Evolutionary conservation across 441 rosid species (phyloP).

Genomic region (Metrosideros polymorpha): DNA sequence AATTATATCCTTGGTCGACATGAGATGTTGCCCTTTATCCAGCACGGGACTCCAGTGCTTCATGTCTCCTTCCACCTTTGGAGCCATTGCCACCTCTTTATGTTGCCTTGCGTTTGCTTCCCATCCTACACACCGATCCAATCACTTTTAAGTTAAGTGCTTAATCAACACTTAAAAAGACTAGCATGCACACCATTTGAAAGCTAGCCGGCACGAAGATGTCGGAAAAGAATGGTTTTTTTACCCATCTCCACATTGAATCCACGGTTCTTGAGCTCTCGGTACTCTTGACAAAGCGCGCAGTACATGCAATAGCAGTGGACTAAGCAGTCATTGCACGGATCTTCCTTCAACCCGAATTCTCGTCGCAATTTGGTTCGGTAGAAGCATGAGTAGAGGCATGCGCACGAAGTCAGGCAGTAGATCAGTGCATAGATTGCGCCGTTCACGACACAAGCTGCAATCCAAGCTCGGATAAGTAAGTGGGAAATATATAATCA

Average conservation of each 20-base stretch:
- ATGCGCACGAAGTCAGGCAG: constrained; percentile 26
- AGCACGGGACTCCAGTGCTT: background rate
- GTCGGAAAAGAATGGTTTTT: background rate
- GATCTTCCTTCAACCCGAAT: constrained; percentile 32
- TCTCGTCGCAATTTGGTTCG: constrained; percentile 40
- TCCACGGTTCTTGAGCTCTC: constrained; percentile 35
- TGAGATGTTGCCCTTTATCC: no score
- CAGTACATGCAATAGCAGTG: constrained; percentile 44
- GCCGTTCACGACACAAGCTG: constrained; percentile 25
- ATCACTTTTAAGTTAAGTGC: no score
- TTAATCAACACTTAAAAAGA: background rate
- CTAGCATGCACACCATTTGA: background rate
- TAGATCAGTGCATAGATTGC: constrained; percentile 21
- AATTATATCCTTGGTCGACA: no score
- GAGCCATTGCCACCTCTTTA: background rate
- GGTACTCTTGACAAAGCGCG: constrained; percentile 50
- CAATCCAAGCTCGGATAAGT: background rate
- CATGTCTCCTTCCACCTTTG: background rate
- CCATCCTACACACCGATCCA: background rate
- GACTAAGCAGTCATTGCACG: constrained; percentile 32
- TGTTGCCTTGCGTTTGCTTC: background rate
- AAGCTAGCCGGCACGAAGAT: background rate
- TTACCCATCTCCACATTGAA: constrained; percentile 15
- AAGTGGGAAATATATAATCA: background rate
- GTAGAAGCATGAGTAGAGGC: constrained; percentile 41